A percentile compares a stretch with the other conserved stretches of the same genome.
Evolutionary conservation across 306 rosid species (phyloP).

Genomic region (Chamaecrista fasciculata): DNA sequence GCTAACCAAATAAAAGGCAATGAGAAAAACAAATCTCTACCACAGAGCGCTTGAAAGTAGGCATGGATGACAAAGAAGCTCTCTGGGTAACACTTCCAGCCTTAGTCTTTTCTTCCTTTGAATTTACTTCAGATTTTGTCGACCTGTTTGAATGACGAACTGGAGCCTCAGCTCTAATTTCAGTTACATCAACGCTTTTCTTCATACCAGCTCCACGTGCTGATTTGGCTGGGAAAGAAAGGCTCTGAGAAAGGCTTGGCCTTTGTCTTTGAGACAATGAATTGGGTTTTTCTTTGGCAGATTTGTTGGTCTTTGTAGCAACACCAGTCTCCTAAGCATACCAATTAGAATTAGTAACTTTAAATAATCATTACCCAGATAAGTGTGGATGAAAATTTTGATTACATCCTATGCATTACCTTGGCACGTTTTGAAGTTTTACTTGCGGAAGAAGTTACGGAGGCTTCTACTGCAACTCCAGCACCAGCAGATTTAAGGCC

Average conservation of each 20-base stretch:
- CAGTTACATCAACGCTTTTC: slow-evolving; percentile 63
- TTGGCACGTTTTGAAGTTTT: slow-evolving; percentile 51
- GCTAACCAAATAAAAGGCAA: background rate
- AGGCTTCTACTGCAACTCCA: slow-evolving; percentile 33
- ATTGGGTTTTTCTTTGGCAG: slow-evolving; percentile 57
- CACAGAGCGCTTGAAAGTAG: slow-evolving; percentile 40
- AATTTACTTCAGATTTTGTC: slow-evolving; percentile 42
- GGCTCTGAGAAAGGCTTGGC: slow-evolving; percentile 65
- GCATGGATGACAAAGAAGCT: slow-evolving; percentile 47
- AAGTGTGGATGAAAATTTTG: slow-evolving; percentile 15
- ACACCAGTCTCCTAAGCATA: slow-evolving; percentile 52
- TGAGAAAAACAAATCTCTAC: slow-evolving; percentile 33
- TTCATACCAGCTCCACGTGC: slow-evolving; percentile 49
- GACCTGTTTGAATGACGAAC: slow-evolving; percentile 42
- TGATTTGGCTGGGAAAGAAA: slow-evolving; percentile 69
- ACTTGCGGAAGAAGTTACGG: slow-evolving; percentile 43
- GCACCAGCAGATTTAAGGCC: slow-evolving; percentile 39
- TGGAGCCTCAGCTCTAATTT: slow-evolving; percentile 42
- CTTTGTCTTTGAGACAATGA: slow-evolving; percentile 46
- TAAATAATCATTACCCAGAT: background rate
- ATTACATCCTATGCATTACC: slow-evolving; percentile 41
- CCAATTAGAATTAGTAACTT: slow-evolving; percentile 22
- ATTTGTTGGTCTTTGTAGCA: slow-evolving; percentile 53
- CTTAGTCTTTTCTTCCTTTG: slow-evolving; percentile 47
- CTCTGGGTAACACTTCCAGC: slow-evolving; percentile 36